A percentile compares a stretch with the other conserved stretches of the same genome.
These are phyloP conservation scores for Haematococcus lacustris DNA, from an alignment of 139 green algal species.

Conservation along the genomic window DNA sequence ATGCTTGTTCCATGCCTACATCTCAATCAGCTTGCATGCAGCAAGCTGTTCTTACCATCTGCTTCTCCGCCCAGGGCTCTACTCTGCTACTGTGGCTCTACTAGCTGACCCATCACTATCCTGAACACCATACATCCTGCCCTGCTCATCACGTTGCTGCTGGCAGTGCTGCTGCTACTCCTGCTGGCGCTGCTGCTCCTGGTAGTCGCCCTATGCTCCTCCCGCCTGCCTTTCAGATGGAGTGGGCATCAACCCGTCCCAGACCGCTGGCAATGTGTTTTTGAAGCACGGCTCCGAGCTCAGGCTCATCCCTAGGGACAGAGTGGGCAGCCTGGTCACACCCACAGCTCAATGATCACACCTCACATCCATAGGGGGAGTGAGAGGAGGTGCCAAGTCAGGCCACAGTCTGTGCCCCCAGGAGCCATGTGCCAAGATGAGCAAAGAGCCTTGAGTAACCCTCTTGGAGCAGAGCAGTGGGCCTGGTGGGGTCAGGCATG, in stretches of 20 bases:
- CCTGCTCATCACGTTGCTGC: too few species aligned
- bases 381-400: too few species aligned
- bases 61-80: neutral
- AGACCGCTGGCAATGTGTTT: slow-evolving; percentile 92
- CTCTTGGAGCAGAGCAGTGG: too few species aligned
- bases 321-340: too few species aligned
- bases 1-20: neutral
- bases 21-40: neutral
- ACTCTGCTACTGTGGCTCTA: neutral
- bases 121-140: neutral
- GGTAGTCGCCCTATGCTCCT: neutral
- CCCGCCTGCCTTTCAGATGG: slow-evolving; percentile 55
- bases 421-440: too few species aligned
- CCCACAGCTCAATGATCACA: too few species aligned
- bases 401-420: too few species aligned
- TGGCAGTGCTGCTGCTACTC: too few species aligned
- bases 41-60: neutral
- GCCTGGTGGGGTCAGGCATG: too few species aligned
- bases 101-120: neutral
- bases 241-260: slow-evolving; percentile 94
- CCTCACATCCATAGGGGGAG: too few species aligned
- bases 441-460: too few species aligned
- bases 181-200: too few species aligned
- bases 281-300: slow-evolving; percentile 93
- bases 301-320: slow-evolving; percentile 86